Conservation (phyloP, 805 yeast species). For the Barnettozyma populi region DNA sequence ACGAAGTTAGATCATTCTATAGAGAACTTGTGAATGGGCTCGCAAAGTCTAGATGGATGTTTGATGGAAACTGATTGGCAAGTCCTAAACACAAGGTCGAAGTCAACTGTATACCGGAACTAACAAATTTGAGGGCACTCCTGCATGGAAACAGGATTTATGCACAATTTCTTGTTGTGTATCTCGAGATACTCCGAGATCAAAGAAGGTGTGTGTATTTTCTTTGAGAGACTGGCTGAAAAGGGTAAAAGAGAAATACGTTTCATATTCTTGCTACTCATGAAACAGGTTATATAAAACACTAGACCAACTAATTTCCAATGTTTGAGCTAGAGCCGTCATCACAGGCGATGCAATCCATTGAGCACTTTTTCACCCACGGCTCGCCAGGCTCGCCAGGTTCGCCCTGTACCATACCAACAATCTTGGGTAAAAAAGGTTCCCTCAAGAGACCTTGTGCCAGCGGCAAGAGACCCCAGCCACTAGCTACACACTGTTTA, state of each 20-base stretch:
- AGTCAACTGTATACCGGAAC: no score
- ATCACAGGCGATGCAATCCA: slow-evolving; percentile 6
- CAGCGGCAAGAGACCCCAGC: slow-evolving; percentile 6
- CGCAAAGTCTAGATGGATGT: no score
- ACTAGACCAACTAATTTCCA: background rate
- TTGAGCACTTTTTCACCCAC: slow-evolving; percentile 6
- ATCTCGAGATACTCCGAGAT: background rate
- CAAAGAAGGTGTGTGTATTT: background rate
- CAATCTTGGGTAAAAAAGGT: slow-evolving; percentile 11
- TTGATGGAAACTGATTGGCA: no score
- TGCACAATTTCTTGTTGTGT: background rate
- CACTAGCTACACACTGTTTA: slow-evolving; percentile 12
- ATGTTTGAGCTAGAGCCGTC: background rate
- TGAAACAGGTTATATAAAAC: background rate
- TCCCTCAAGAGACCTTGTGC: background rate
- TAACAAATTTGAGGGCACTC: background rate
- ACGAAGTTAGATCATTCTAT: background rate
- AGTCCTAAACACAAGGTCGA: no score
- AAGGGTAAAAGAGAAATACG: slow-evolving; percentile 5
- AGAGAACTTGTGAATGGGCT: no score
- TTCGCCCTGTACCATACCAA: slow-evolving; percentile 6
- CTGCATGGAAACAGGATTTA: background rate
- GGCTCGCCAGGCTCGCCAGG: slow-evolving; percentile 10
- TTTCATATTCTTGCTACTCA: background rate
- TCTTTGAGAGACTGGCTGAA: slow-evolving; percentile 1